These are phyloP conservation scores for Brassica rapa DNA, from an alignment of 345 rosid species.

Conservation along the genomic window DNA sequence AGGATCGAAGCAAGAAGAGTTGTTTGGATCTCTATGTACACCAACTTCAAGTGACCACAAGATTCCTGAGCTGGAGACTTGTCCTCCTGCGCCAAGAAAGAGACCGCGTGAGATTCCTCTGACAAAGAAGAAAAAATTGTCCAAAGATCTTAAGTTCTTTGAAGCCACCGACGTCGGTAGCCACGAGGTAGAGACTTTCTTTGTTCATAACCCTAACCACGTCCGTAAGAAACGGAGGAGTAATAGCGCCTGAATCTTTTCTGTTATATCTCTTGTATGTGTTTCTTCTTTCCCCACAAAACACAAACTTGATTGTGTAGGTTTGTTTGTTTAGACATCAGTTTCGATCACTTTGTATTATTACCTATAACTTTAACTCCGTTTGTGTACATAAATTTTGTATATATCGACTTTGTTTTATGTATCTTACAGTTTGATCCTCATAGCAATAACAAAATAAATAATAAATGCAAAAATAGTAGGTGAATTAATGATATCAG, in stretches of 20 bases:
- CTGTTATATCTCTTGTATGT: neutral
- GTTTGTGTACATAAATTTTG: neutral
- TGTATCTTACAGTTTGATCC: constrained; percentile 3
- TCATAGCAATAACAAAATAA: neutral
- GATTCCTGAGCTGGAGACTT: constrained; percentile 37
- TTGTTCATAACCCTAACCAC: constrained; percentile 27
- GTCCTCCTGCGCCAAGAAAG: constrained; percentile 42
- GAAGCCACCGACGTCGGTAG: constrained; percentile 43
- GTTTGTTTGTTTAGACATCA: neutral
- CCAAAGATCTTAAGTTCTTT: constrained; percentile 39
- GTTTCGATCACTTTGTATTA: constrained; percentile 24
- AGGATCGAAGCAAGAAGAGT: constrained; percentile 25
- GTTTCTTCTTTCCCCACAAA: neutral
- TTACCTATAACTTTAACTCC: constrained; percentile 15
- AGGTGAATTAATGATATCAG: neutral
- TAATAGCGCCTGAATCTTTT: constrained; percentile 29
- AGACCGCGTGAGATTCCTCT: constrained; percentile 37
- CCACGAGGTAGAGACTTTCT: constrained; percentile 41
- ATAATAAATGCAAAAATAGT: neutral
- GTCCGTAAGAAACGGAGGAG: constrained; percentile 35
- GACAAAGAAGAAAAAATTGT: constrained; percentile 29
- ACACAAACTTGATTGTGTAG: constrained; percentile 14
- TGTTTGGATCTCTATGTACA: constrained; percentile 33
- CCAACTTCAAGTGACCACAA: constrained; percentile 42
- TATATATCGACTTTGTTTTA: constrained; percentile 10